A percentile compares a stretch with the other conserved stretches of the same genome.
phyloP scores from a whole-genome alignment of 2,329 filamentous ascomycete genomes.

The Neofusicoccum laricinum region DNA sequence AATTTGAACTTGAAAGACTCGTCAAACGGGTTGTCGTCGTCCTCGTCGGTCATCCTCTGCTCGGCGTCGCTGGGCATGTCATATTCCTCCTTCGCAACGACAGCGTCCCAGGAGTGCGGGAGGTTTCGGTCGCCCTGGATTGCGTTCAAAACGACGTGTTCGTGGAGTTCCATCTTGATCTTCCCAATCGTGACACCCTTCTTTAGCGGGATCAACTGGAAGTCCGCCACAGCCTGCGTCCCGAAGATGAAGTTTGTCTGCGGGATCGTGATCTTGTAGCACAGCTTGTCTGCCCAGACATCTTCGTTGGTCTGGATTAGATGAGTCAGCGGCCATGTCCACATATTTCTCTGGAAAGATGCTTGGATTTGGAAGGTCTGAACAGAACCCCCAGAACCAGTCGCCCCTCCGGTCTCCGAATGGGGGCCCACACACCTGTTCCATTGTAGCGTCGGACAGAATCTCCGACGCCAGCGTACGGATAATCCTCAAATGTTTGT shows the following conservation, averaged over 20 bases:
- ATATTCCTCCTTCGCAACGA: conserved; percentile 33
- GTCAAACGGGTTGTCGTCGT: conserved; percentile 42
- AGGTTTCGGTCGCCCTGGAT: conserved; percentile 31
- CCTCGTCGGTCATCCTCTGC: conserved; percentile 23
- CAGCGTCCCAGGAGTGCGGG: conserved; percentile 22
- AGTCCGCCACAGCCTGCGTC: conserved; percentile 77
- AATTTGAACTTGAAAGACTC: conserved; percentile 61
- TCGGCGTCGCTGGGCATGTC: conserved; percentile 34
- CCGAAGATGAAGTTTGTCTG: conserved; percentile 95
- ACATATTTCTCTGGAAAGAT: too few relatives aligned
- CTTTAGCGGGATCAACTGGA: conserved; percentile 80
- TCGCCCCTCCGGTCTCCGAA: not conserved
- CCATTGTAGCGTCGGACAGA: conserved; percentile 59
- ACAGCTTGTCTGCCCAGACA: conserved; percentile 95
- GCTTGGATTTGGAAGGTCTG: not conserved
- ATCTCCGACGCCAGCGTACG: conserved; percentile 58
- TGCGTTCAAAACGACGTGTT: conserved; percentile 52
- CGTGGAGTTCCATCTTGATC: conserved; percentile 75
- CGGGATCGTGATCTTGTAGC: conserved; percentile 90
- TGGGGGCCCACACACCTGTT: conserved; percentile 26
- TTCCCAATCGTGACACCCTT: conserved; percentile 87
- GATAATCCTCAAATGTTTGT: conserved; percentile 59
- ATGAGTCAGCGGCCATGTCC: not conserved
- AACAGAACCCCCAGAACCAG: not conserved
- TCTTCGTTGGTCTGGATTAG: conserved; percentile 72